Evolutionary conservation across 768 basidiomycete species (phyloP).

Genomic region (Trametes villosa): DNA sequence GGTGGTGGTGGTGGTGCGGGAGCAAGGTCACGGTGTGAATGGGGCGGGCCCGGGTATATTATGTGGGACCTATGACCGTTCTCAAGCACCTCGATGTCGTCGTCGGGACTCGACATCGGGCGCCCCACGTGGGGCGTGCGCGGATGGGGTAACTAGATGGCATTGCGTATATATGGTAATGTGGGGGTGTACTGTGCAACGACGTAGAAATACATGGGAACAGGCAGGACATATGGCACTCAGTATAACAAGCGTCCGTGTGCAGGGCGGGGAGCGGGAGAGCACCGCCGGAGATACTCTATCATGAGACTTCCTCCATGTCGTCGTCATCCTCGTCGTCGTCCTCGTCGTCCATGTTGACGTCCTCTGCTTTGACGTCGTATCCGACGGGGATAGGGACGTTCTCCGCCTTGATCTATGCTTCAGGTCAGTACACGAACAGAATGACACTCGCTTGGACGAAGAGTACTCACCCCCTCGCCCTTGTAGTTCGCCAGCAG

Average conservation of each 20-base stretch:
- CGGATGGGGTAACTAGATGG: neutral
- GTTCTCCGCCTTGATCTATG: constrained; percentile 39
- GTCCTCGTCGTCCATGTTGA: constrained; percentile 48
- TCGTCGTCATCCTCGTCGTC: constrained; percentile 64
- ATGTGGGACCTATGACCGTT: too few species aligned
- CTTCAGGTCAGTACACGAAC: constrained; percentile 7
- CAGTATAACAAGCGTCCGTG: constrained; percentile 10
- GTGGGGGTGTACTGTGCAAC: constrained; percentile 9
- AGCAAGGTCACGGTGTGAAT: too few species aligned
- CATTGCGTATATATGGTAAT: constrained; percentile 5
- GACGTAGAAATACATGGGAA: constrained; percentile 20
- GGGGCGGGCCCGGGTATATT: too few species aligned
- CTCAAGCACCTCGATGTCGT: too few species aligned
- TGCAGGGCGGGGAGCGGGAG: neutral
- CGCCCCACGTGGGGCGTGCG: neutral
- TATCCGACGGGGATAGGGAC: constrained; percentile 32
- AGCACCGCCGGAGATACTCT: neutral
- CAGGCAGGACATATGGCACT: neutral
- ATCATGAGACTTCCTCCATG: constrained; percentile 72
- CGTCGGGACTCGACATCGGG: too few species aligned
- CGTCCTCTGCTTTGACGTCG: constrained; percentile 23
- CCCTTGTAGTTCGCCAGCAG: constrained; percentile 75
- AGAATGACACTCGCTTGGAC: too few species aligned
- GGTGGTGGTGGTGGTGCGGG: constrained; percentile 4
- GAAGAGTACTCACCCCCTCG: constrained; percentile 55